Evolutionary conservation across 140 eudicot species (phyloP).

Genomic region (Stevia rebaudiana): DNA sequence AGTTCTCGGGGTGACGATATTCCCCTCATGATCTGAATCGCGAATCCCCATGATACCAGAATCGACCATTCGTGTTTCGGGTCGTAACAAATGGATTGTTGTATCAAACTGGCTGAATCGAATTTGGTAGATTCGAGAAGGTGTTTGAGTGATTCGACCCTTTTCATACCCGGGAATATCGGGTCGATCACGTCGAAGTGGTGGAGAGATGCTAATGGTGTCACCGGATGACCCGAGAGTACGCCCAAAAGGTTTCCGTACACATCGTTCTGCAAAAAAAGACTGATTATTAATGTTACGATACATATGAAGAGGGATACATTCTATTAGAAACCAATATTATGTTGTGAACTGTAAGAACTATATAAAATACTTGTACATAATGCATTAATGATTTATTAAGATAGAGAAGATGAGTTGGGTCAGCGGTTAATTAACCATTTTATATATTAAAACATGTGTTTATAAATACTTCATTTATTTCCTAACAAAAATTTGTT

Average conservation of each 20-base stretch:
- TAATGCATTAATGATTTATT: too few species aligned
- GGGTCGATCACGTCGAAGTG: slow-evolving; percentile 86
- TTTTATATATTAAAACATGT: too few species aligned
- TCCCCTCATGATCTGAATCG: slow-evolving; percentile 62
- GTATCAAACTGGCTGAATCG: slow-evolving; percentile 62
- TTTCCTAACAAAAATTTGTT: too few species aligned
- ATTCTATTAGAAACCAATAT: too few species aligned
- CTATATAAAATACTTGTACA: too few species aligned
- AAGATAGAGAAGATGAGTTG: too few species aligned
- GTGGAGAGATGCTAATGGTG: slow-evolving; percentile 73
- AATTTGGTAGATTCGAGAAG: slow-evolving; percentile 41
- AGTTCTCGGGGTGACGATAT: slow-evolving; percentile 63
- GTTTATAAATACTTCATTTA: too few species aligned
- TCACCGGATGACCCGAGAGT: slow-evolving; percentile 69
- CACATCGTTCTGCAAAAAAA: slow-evolving; percentile 46
- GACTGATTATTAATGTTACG: too few species aligned
- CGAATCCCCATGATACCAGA: slow-evolving; percentile 72
- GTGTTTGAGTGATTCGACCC: slow-evolving; percentile 41
- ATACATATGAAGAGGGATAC: too few species aligned
- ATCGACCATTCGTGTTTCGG: slow-evolving; percentile 53
- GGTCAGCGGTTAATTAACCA: too few species aligned
- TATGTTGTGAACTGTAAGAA: too few species aligned
- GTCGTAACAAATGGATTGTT: slow-evolving; percentile 79
- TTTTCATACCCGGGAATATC: slow-evolving; percentile 50
- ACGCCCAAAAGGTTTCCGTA: slow-evolving; percentile 72